These are phyloP conservation scores for Quercus parvula DNA, from an alignment of 306 rosid species.

Conservation along the genomic window DNA sequence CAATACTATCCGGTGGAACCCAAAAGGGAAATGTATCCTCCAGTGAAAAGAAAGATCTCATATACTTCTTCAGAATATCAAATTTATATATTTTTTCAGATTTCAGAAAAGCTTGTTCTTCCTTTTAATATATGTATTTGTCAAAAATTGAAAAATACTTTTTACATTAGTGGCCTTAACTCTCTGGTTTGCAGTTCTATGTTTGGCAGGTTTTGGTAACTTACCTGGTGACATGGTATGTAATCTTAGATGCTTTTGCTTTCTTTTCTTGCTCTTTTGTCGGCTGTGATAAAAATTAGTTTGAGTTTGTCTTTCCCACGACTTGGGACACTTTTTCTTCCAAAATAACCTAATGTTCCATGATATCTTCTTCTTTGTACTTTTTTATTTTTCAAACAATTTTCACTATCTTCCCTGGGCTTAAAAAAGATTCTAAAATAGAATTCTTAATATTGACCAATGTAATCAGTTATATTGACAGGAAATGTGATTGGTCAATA, in stretches of 20 bases:
- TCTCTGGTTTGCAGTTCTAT: constrained; percentile 53
- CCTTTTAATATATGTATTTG: constrained; percentile 10
- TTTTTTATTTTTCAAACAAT: no score
- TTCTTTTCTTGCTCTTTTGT: constrained; percentile 13
- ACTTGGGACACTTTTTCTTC: not conserved
- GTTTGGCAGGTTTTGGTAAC: constrained; percentile 96
- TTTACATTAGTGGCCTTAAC: constrained; percentile 54
- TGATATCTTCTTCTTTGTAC: no score
- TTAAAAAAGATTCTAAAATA: not conserved
- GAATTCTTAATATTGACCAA: not conserved
- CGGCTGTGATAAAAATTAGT: not conserved
- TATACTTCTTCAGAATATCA: constrained; percentile 4
- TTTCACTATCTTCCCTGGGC: not conserved
- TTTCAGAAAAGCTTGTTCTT: not conserved
- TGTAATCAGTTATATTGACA: not conserved
- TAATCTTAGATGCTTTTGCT: constrained; percentile 20
- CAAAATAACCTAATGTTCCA: not conserved
- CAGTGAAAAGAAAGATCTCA: constrained; percentile 12
- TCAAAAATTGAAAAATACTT: not conserved
- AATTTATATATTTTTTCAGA: not conserved
- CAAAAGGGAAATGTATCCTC: constrained; percentile 89
- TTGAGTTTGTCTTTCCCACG: not conserved
- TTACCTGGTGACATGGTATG: constrained; percentile 97
- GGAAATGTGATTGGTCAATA: not conserved
- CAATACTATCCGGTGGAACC: constrained; percentile 91